Base-by-base conservation (phyloP, 83 land plant genomes). In the Diphasiastrum complanatum region DNA sequence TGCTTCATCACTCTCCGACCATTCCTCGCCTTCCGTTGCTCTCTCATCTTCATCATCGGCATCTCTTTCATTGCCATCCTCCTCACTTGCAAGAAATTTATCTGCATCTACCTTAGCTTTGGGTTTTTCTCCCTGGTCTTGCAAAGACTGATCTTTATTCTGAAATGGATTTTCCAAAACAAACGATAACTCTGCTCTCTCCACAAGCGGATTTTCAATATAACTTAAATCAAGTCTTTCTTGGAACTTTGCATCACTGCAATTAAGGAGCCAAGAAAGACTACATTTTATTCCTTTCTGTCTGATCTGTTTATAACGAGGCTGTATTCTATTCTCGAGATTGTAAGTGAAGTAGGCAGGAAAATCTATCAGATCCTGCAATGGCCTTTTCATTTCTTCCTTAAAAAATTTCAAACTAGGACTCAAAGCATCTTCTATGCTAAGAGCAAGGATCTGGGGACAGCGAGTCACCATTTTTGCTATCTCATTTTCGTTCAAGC, bases 171-270 rank as follows among this genome's bases (percentile, higher is more conserved):
- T n/a, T n/a, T n/a, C n/a, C n/a, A n/a, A n/a, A n/a, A n/a, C n/a
- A n/a, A n/a, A n/a, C n/a, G n/a, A n/a, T n/a, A n/a, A n/a, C n/a
- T n/a, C n/a, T n/a, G n/a, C n/a, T n/a, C n/a, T n/a, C n/a, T n/a
- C n/a, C n/a, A n/a, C n/a, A n/a, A n/a, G n/a, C n/a, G n/a, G n/a
- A n/a, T n/a, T 60, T n/a, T 74, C 83, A 38, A 74, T 74, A 25
- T 59, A 74, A 60, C 67, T 64, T 12, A 54, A 69, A 18, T 51
- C 36, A 27, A 84, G 55, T 51, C 89, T 79, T 68, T 85, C 83
- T 31, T 82, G 75, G 66, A 85, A 82, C 61, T 77, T 73, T 46
- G 64, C 72, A 51, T 85, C 82, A 49, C 86, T 85, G 45, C 83
- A 79, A 58, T 75, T 79, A 27, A 75, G 62, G 24, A 79, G 32